A percentile compares a stretch with the other conserved stretches of the same genome.
These are phyloP conservation scores for Corrigiola litoralis DNA, from an alignment of 179 eudicot species.

Conservation along the genomic window DNA sequence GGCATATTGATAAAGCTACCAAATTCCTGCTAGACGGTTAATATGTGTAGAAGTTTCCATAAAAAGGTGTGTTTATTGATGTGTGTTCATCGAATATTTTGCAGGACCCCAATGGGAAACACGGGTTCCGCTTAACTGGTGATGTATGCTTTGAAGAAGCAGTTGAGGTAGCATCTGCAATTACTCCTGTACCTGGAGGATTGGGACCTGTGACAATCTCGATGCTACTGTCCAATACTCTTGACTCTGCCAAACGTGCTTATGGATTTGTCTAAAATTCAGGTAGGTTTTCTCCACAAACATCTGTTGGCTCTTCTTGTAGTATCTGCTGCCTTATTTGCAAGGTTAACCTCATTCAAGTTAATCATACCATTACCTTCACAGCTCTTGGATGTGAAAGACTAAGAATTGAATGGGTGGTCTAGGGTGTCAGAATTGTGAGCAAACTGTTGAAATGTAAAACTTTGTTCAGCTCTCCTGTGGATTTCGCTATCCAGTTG, in stretches of 20 bases:
- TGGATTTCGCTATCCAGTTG: too few relatives aligned
- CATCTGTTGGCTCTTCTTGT: neutral
- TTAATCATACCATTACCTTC: too few relatives aligned
- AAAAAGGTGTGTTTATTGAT: too few relatives aligned
- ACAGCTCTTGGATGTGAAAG: neutral
- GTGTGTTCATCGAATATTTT: too few relatives aligned
- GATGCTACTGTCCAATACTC: slow-evolving; percentile 51
- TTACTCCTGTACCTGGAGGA: slow-evolving; percentile 66
- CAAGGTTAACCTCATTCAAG: too few relatives aligned
- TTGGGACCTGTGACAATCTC: slow-evolving; percentile 55
- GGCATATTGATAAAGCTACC: too few relatives aligned
- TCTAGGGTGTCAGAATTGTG: too few relatives aligned
- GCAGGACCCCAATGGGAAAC: slow-evolving; percentile 39
- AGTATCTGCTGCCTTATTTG: neutral
- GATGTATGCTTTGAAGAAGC: slow-evolving; percentile 67
- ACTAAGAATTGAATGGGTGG: too few relatives aligned
- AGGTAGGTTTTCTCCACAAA: neutral
- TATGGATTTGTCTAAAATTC: slow-evolving; percentile 25
- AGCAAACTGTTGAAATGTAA: too few relatives aligned
- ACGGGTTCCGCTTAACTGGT: slow-evolving; percentile 39
- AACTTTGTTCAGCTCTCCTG: too few relatives aligned
- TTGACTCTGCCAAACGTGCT: slow-evolving; percentile 46
- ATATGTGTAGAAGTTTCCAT: too few relatives aligned
- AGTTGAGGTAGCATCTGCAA: slow-evolving; percentile 38
- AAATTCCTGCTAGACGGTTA: too few relatives aligned